Conservation (phyloP, 225 moss, liverwort and hornwort genomes). For the Takakia lepidozioides region DNA sequence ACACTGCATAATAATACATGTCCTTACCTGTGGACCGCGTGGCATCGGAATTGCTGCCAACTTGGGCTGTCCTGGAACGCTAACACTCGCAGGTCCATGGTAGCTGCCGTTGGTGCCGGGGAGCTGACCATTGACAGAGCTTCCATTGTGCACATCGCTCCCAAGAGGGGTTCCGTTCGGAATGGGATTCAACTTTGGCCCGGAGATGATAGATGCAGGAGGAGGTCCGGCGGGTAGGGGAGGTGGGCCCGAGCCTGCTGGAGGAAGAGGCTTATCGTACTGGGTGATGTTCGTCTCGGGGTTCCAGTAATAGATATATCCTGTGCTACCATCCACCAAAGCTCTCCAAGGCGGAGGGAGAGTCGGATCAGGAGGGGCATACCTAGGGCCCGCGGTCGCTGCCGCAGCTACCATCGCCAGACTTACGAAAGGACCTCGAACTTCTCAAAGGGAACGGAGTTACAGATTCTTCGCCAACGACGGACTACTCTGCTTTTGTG, state of each 20-base stretch:
- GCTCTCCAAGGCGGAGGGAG: constrained; percentile 81
- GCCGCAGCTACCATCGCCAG: constrained; percentile 79
- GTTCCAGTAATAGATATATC: constrained; percentile 93
- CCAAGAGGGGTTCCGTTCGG: constrained; percentile 40
- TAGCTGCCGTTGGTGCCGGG: constrained; percentile 40
- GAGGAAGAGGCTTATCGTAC: constrained; percentile 77
- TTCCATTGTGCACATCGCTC: constrained; percentile 48
- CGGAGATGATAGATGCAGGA: constrained; percentile 42
- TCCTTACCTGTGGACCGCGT: constrained; percentile 67
- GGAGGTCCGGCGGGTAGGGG: constrained; percentile 66
- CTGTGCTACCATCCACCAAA: constrained; percentile 81
- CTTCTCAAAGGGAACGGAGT: too few species aligned
- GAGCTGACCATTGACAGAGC: constrained; percentile 54
- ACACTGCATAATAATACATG: too few species aligned
- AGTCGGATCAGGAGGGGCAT: constrained; percentile 81
- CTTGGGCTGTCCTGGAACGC: constrained; percentile 58
- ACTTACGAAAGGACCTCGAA: too few species aligned
- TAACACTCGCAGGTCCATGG: constrained; percentile 25
- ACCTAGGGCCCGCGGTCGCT: constrained; percentile 78
- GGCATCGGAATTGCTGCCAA: constrained; percentile 78
- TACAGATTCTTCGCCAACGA: too few species aligned
- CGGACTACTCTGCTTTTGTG: too few species aligned
- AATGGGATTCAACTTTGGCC: constrained; percentile 72
- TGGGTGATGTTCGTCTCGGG: constrained; percentile 91
- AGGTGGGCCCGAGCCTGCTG: constrained; percentile 42